These are phyloP conservation scores for Fagopyrum tataricum DNA, from an alignment of 148 eudicot species.

Conservation along the genomic window DNA sequence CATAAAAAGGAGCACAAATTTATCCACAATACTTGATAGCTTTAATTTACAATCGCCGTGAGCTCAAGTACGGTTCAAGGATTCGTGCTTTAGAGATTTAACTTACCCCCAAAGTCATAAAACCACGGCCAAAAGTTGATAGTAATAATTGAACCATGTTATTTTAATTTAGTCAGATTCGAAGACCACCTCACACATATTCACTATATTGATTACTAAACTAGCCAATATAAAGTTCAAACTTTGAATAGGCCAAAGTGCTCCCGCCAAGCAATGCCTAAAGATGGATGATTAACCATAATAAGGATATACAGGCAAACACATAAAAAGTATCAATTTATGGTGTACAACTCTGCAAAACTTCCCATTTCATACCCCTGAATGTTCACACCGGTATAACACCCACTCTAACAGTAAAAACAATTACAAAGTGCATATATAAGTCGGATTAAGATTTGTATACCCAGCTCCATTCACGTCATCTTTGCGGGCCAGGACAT, in stretches of 20 bases:
- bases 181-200: background rate
- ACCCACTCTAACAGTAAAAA: constrained; percentile 3
- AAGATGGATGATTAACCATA: background rate
- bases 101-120: background rate
- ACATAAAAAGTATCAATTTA: background rate
- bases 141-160: background rate
- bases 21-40: background rate
- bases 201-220: background rate
- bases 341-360: background rate
- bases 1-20: background rate
- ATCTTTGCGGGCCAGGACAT: constrained; percentile 70
- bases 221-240: background rate
- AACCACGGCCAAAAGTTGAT: background rate
- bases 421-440: background rate
- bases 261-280: background rate
- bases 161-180: background rate
- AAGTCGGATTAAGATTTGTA: constrained; percentile 14
- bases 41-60: background rate
- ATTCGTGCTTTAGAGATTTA: background rate
- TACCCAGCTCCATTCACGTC: constrained; percentile 50
- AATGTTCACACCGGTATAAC: background rate
- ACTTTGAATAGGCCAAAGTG: background rate
- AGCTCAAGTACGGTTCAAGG: too few species aligned
- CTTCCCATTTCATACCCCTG: background rate
- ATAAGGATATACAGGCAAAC: background rate